Evolutionary conservation across 73 alveolate species (phyloP).

Genomic region (Symbiodinium pilosum): DNA sequence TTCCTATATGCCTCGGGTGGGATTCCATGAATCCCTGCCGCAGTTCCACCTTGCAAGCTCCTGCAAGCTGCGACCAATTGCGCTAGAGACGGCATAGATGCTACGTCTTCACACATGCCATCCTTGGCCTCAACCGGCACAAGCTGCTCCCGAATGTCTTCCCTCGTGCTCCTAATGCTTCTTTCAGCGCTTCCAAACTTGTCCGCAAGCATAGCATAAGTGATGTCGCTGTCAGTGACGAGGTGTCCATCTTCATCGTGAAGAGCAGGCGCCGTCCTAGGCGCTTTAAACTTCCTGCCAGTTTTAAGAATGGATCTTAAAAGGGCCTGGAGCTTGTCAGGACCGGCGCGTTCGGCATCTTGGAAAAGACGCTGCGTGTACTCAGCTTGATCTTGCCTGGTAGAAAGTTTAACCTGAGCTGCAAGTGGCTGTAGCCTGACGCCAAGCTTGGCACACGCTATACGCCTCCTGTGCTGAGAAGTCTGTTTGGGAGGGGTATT

Average conservation of each 20-base stretch:
- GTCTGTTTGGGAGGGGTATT: too few relatives aligned
- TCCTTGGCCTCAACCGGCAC: neutral
- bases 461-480: too few relatives aligned
- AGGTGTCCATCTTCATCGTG: neutral
- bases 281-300: neutral
- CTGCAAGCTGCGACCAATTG: neutral
- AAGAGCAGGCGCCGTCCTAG: neutral
- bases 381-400: too few relatives aligned
- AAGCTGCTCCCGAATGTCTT: neutral
- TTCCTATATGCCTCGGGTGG: neutral
- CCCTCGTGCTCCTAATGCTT: neutral
- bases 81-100: neutral
- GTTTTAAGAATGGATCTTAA: neutral
- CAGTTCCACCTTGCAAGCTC: neutral
- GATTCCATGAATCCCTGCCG: neutral
- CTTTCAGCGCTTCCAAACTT: neutral
- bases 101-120: neutral
- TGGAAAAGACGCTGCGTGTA: too few relatives aligned
- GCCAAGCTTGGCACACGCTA: too few relatives aligned
- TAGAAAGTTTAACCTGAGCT: too few relatives aligned
- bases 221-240: neutral
- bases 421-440: too few relatives aligned
- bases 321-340: neutral
- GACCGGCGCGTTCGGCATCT: too few relatives aligned
- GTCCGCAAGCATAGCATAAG: neutral